Evolutionary conservation across 75 land plant species (phyloP).

Genomic region (Sequoiadendron giganteum): DNA sequence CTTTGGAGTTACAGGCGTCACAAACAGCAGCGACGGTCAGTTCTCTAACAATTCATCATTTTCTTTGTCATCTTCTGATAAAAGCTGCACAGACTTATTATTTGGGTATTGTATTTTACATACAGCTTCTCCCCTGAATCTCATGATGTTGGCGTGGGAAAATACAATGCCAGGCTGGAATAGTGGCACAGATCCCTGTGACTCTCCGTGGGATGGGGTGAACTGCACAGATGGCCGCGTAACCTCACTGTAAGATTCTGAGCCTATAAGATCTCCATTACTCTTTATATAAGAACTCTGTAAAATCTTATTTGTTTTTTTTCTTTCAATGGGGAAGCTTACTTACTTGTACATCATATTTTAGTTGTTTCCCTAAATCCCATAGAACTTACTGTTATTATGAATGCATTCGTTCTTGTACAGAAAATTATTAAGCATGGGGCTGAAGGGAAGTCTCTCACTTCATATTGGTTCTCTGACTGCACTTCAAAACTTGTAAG

Average conservation of each 20-base stretch:
- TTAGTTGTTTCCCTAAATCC: too few species aligned
- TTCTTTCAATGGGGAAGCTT: too few species aligned
- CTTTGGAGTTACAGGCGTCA: neutral
- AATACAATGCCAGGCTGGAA: neutral
- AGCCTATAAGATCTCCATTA: neutral
- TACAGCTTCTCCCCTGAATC: neutral
- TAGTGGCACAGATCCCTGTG: conserved; percentile 6
- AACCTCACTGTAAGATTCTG: neutral
- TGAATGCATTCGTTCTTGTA: neutral
- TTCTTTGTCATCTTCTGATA: neutral
- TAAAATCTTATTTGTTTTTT: neutral
- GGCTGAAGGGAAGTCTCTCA: neutral
- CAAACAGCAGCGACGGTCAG: conserved; percentile 8
- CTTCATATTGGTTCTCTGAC: neutral
- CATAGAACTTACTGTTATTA: too few species aligned
- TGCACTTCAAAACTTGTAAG: conserved; percentile 1
- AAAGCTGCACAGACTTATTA: neutral
- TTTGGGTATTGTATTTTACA: neutral
- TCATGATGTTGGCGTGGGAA: neutral
- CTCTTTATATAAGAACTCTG: neutral
- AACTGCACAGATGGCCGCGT: neutral
- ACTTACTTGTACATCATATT: too few species aligned
- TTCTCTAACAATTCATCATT: neutral
- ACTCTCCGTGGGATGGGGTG: conserved; percentile 5
- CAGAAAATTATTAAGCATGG: neutral